These are phyloP conservation scores for Sambucus nigra DNA, from an alignment of 129 eudicot genomes.

Conservation along the genomic window DNA sequence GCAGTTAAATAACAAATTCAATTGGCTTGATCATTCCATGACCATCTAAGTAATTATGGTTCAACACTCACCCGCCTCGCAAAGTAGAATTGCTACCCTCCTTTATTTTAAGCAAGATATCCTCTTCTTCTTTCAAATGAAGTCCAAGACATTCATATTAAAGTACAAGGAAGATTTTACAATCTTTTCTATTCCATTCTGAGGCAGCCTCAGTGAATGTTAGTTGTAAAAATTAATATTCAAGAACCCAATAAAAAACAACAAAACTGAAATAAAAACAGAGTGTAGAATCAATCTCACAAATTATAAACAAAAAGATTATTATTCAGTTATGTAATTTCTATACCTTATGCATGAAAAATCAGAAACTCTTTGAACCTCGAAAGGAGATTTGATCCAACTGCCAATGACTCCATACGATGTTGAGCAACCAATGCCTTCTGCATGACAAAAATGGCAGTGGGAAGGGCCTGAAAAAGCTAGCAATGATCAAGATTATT, in stretches of 20 bases:
- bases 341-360: constrained; percentile 41
- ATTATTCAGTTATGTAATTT: not conserved
- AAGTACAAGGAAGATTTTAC: not conserved
- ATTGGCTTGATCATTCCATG: not conserved
- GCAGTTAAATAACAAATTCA: not conserved
- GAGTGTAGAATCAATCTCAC: not conserved
- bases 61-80: not conserved
- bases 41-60: not conserved
- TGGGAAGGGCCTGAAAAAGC: constrained; percentile 33
- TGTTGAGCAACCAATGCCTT: constrained; percentile 53
- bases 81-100: not conserved
- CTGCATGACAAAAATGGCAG: constrained; percentile 48
- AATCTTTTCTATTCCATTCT: not conserved
- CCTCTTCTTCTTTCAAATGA: not conserved
- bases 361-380: constrained; percentile 31
- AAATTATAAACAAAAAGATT: not conserved
- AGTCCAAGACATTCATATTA: not conserved
- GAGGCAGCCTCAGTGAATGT: not conserved
- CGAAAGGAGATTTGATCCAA: constrained; percentile 39
- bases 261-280: not conserved
- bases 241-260: not conserved
- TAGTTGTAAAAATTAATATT: not conserved
- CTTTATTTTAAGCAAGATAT: not conserved
- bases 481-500: not conserved
- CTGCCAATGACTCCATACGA: constrained; percentile 42